Percentiles rank a stretch among this genome's conserved stretches.
phyloP scores from a whole-genome alignment of 1,139 yeast genomes.

The Debaryomycetaceae sp. region DNA sequence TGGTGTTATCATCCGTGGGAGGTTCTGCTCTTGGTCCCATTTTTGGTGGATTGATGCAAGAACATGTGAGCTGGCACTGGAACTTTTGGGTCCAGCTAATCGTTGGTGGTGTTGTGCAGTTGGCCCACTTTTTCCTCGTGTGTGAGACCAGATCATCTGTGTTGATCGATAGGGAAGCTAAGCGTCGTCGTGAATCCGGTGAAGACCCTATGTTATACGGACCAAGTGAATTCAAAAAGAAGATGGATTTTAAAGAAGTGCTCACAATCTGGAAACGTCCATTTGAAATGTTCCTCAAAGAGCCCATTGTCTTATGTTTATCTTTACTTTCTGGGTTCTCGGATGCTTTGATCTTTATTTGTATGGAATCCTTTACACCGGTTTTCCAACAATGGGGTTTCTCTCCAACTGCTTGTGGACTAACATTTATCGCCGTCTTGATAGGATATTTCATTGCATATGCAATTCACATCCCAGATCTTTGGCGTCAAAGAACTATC shows the following conservation, averaged over 20 bases:
- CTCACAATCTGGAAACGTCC: constrained; percentile 31
- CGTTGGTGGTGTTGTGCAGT: constrained; percentile 28
- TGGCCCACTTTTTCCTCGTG: constrained; percentile 26
- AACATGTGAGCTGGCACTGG: constrained; percentile 28
- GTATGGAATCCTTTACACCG: constrained; percentile 31
- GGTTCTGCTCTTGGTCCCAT: constrained; percentile 36
- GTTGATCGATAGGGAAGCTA: constrained; percentile 31
- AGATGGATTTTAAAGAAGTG: constrained; percentile 17
- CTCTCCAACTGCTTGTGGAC: constrained; percentile 22
- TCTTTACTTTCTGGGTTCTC: constrained; percentile 36
- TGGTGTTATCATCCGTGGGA: constrained; percentile 35
- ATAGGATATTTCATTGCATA: constrained; percentile 32
- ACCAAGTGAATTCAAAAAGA: constrained; percentile 20
- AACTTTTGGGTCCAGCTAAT: constrained; percentile 37
- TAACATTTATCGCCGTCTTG: constrained; percentile 26
- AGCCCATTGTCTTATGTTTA: constrained; percentile 34
- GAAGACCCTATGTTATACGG: constrained; percentile 27
- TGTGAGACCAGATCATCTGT: constrained; percentile 30
- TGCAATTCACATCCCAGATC: constrained; percentile 20
- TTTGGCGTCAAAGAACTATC: constrained; percentile 19
- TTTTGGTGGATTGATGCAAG: constrained; percentile 31
- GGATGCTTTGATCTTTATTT: constrained; percentile 36
- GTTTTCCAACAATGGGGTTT: constrained; percentile 27
- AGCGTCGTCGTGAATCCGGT: constrained; percentile 26
- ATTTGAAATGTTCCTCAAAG: constrained; percentile 32